A percentile compares a stretch with the other conserved stretches of the same genome.
Conservation (phyloP, 2,329 filamentous ascomycete genomes). For the Xylariaceae sp. region DNA sequence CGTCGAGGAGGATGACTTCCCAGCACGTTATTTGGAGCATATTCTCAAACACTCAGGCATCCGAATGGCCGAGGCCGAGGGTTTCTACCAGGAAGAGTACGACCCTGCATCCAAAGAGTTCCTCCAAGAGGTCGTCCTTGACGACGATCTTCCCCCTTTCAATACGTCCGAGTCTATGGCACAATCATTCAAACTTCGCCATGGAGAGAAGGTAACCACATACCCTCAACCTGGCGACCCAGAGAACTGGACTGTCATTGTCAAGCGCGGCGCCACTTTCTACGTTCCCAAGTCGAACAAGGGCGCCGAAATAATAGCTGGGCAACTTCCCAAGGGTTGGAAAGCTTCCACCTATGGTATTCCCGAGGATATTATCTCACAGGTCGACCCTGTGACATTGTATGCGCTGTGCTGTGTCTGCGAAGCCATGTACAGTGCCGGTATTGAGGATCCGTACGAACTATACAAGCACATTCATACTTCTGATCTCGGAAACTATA, state of each 20-base stretch:
- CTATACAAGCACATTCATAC: constrained; percentile 99
- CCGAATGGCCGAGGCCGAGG: constrained; percentile 91
- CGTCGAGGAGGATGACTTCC: constrained; percentile 96
- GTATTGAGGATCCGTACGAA: constrained; percentile 99
- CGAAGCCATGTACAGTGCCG: constrained; percentile 82
- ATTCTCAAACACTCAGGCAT: constrained; percentile 97
- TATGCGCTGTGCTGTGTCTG: constrained; percentile 92
- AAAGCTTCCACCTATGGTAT: constrained; percentile 93
- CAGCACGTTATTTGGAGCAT: constrained; percentile 92
- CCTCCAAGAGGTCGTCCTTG: constrained; percentile 93
- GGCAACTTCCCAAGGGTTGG: constrained; percentile 96
- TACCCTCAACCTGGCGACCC: constrained; percentile 84
- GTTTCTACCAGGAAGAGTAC: constrained; percentile 94
- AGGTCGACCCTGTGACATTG: constrained; percentile 93
- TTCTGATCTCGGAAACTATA: constrained; percentile 94
- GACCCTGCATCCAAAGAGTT: constrained; percentile 98
- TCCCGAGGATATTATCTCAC: constrained; percentile 93
- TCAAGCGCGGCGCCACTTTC: constrained; percentile 92
- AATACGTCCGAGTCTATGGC: constrained; percentile 96
- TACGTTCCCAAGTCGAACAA: constrained; percentile 94
- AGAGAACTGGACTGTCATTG: constrained; percentile 86
- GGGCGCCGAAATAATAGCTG: constrained; percentile 94
- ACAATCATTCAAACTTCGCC: constrained; percentile 92
- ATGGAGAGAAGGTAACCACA: constrained; percentile 94
- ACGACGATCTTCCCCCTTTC: constrained; percentile 95